Base-by-base conservation (phyloP, 2,329 filamentous ascomycete species). In the Colletotrichum lentis region DNA sequence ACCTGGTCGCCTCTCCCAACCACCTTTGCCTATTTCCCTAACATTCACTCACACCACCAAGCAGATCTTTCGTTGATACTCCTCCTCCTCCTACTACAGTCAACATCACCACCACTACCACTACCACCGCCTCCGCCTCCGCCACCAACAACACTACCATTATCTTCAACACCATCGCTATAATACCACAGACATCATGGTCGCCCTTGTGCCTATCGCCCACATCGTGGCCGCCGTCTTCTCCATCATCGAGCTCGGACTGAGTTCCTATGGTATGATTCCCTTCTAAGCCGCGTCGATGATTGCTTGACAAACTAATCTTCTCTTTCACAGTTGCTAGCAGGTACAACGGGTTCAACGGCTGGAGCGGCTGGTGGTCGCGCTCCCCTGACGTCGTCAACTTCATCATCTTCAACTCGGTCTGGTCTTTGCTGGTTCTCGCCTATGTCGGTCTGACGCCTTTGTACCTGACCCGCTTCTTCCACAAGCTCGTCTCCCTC, bases 391-490 rank as follows among this genome's bases (percentile, higher is more conserved):
- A 85, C 12, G 80, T 84, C 43, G 82, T 91, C 76, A 89, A 90
- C 80, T 97, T 96, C 81, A 85, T 95, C 79, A 83, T 97, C 79
- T 97, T 97, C 85, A 85, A 84, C 76, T 83, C 88, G 47, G 82
- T 94, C 72, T 96, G 92, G 91, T 91, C 92, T 1, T 77, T 93
- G 55, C 84, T 96, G 70, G 80, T 90, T 5, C 83, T 95, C 41
- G 77, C 86, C 62, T 95, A 94, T 78, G 85, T 96, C 69, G 83
- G 88, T 73, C 70, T 94, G 57, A 83, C 89, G 3, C 91, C 92
- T 1, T 80, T 86, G 50, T 89, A 88, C 78, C 82, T 88, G 73
- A 83, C 86, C 3, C 81, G 81, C 27, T 73, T 88, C 12, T 89
- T 89, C 73, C 88, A 93, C 77, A 86, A 84, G 60, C 86, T 88